Evolutionary conservation across 2,329 filamentous ascomycete genomes (phyloP).

Genomic region (Volutella citrinella): DNA sequence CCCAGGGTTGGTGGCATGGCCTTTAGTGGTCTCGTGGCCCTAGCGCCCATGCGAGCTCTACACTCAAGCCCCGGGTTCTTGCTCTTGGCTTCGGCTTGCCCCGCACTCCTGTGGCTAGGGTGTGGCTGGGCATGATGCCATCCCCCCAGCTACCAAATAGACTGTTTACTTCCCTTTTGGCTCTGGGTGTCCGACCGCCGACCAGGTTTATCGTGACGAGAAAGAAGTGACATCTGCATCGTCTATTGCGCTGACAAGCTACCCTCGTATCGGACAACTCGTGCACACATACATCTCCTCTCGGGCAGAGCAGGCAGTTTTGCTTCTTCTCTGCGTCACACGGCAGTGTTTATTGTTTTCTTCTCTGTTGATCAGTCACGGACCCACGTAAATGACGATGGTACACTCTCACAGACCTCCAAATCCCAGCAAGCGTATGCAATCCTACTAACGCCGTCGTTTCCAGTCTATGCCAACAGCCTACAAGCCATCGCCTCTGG

Average conservation of each 20-base stretch:
- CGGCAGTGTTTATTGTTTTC: conserved; percentile 17
- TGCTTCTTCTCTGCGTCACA: conserved; percentile 7
- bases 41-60: too few species aligned
- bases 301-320: conserved; percentile 1
- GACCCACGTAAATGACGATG: conserved; percentile 31
- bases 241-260: too few species aligned
- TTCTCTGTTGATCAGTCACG: conserved; percentile 18
- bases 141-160: not conserved
- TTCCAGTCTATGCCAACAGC: conserved; percentile 51
- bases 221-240: too few species aligned
- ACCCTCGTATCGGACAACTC: too few species aligned
- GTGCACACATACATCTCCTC: conserved; percentile 1
- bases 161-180: conserved; percentile 6
- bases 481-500: conserved; percentile 70
- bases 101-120: too few species aligned
- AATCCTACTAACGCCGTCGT: conserved; percentile 25
- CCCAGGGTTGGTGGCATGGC: too few species aligned
- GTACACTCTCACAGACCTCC: conserved; percentile 26
- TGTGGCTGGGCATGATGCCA: too few species aligned
- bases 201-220: not conserved
- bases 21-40: too few species aligned
- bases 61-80: too few species aligned
- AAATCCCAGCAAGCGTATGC: conserved; percentile 19
- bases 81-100: too few species aligned
- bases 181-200: too few species aligned